Base-by-base conservation (phyloP, 2,329 filamentous ascomycete genomes). In the Trichophyton schoenleinii region DNA sequence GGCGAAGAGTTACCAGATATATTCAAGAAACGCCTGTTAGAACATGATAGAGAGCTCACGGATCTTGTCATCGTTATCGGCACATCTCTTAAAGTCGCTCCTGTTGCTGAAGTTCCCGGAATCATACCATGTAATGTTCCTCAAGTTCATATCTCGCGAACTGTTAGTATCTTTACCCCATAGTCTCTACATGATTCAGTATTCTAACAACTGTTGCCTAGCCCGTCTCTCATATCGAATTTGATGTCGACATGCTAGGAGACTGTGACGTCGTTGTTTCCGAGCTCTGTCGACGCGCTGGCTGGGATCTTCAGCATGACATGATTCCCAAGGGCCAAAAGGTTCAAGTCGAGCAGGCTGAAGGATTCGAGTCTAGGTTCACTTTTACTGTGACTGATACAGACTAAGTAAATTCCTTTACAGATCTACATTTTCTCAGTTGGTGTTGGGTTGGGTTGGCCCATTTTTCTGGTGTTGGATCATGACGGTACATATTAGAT, bases 51-150 rank as follows among this genome's bases (percentile, higher is more conserved):
- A 63, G 83, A 89, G 65, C 79, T 83, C 62, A 89, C 88, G 1
- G 94, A 99, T 71, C 81, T 99, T 15, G 88, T 97, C 66, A 86
- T 99, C 66, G 91, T 97, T 66, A 96, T 99, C 68, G 94, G 94
- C 65, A 99, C 94, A 0, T 94, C 88, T 34, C 84, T 99, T 70
- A 96, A 97, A 73, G 94, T 99, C 1, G 91, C 90, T 1, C 94
- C 94, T 38, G 94, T 99, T 2, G 91, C 88, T 38, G 91, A 97
- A 73, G 89, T 99, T 55, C 88, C 91, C 1, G 87, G 87, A 41
- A 88, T 87, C 68, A 73, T 96, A 49, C 89, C 89, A 1, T 77
- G 84, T n/a, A 74, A 88, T 63, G 84, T 96, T 44, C 91, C 91
- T 5, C 91, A 96, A 74, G 88, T 96, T 64, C 95, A 94, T 75